Conservation (phyloP, 352 stramenopile species). For the Globisporangium cylindrosporum region DNA sequence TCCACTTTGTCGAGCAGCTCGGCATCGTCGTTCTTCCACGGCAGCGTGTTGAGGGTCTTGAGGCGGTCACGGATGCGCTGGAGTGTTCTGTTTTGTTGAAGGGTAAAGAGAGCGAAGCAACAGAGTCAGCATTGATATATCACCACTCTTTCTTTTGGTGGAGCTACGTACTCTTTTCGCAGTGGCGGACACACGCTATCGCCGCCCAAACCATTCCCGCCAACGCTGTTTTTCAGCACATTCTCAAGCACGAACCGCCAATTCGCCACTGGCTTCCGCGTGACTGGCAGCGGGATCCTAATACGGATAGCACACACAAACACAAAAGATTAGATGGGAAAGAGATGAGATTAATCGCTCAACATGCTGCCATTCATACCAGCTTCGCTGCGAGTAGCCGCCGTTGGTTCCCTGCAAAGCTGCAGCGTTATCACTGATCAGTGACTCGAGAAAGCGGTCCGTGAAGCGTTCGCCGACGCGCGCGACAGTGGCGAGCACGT, state of each 20-base stretch:
- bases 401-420: conserved; percentile 41
- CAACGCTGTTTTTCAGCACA: conserved; percentile 19
- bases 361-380: conserved; percentile 21
- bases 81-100: conserved; percentile 37
- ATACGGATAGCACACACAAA: not conserved
- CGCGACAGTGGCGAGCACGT: conserved; percentile 26
- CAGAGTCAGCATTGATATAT: not conserved
- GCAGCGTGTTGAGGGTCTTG: conserved; percentile 43
- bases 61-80: conserved; percentile 60
- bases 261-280: conserved; percentile 62
- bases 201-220: not conserved
- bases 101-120: not conserved
- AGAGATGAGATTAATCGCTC: not conserved
- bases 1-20: conserved; percentile 38
- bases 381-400: conserved; percentile 41
- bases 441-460: conserved; percentile 41
- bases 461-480: conserved; percentile 34
- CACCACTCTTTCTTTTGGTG: not conserved
- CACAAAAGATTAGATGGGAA: not conserved
- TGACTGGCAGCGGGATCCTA: conserved; percentile 55
- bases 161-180: conserved; percentile 32
- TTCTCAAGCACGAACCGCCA: conserved; percentile 70
- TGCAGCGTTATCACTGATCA: conserved; percentile 41
- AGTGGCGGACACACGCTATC: conserved; percentile 30
- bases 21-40: conserved; percentile 50